Evolutionary conservation across 2,329 filamentous ascomycete genomes (phyloP).

Genomic region (Arachnomyces sp.): DNA sequence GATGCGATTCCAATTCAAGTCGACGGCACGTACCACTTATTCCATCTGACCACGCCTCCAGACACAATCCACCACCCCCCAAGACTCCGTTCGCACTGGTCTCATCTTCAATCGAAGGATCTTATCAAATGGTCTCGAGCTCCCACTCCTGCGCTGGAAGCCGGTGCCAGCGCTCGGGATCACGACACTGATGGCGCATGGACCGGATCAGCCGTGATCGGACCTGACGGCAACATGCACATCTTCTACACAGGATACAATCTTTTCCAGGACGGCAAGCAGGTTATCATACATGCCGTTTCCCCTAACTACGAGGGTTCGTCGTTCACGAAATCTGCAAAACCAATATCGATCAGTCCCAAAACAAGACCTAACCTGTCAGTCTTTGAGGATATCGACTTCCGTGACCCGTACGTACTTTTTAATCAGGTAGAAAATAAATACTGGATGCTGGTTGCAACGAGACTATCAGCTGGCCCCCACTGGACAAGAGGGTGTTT

Average conservation of each 20-base stretch:
- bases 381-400: slow-evolving; percentile 26
- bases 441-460: slow-evolving; percentile 35
- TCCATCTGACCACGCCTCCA: slow-evolving; percentile 19
- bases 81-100: slow-evolving; percentile 26
- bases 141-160: slow-evolving; percentile 15
- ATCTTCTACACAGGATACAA: slow-evolving; percentile 34
- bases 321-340: slow-evolving; percentile 17
- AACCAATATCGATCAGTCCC: slow-evolving; percentile 17
- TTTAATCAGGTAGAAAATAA: slow-evolving; percentile 21
- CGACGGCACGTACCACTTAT: slow-evolving; percentile 31
- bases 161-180: slow-evolving; percentile 13
- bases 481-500: slow-evolving; percentile 31
- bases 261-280: slow-evolving; percentile 22
- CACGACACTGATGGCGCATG: slow-evolving; percentile 28
- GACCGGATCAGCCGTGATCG: slow-evolving; percentile 29
- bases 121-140: slow-evolving; percentile 26
- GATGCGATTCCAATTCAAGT: slow-evolving; percentile 32
- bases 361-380: slow-evolving; percentile 15
- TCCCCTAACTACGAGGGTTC: slow-evolving; percentile 21
- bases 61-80: slow-evolving; percentile 28
- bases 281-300: slow-evolving; percentile 25
- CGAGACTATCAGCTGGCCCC: slow-evolving; percentile 25
- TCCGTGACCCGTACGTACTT: slow-evolving; percentile 31
- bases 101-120: slow-evolving; percentile 23
- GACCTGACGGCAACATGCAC: slow-evolving; percentile 26